phyloP scores from a whole-genome alignment of 208 protist genomes.

The Leishmania mexicana region DNA sequence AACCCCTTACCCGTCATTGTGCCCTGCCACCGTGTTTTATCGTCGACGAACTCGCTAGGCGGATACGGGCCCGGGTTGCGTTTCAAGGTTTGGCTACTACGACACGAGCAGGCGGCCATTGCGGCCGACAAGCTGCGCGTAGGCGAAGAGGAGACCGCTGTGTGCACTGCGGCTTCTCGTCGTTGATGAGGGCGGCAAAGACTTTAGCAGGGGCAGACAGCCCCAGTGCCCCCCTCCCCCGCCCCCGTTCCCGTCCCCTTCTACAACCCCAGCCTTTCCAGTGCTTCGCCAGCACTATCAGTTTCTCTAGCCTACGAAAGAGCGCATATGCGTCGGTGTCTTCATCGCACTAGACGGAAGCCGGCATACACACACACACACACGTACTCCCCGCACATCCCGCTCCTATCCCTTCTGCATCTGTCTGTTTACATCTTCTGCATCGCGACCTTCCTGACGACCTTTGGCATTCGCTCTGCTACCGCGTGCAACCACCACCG shows the following conservation, averaged over 20 bases:
- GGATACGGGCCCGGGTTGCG: slow-evolving; percentile 66
- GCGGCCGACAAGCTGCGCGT: slow-evolving; percentile 30
- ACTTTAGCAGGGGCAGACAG: not conserved
- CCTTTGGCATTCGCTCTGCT: not conserved
- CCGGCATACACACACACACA: not conserved
- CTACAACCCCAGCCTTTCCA: not conserved
- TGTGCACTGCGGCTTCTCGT: slow-evolving; percentile 29
- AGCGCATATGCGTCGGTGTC: not conserved
- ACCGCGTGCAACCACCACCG: not conserved
- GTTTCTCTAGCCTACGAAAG: slow-evolving; percentile 8
- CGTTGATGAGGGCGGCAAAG: slow-evolving; percentile 7
- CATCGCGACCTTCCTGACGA: not conserved
- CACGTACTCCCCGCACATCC: not conserved
- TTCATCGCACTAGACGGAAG: not conserved
- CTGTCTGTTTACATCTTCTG: not conserved
- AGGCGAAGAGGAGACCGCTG: slow-evolving; percentile 30
- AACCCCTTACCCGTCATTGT: slow-evolving; percentile 71
- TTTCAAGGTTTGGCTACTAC: slow-evolving; percentile 74
- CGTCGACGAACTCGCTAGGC: slow-evolving; percentile 41
- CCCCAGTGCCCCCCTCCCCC: not conserved
- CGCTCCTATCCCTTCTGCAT: not conserved
- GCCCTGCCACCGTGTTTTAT: slow-evolving; percentile 81
- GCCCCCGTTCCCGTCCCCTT: not conserved
- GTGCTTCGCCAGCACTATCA: not conserved
- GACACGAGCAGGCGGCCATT: slow-evolving; percentile 57